Base-by-base conservation (phyloP, 805 yeast species). In the Priceomyces carsonii region DNA sequence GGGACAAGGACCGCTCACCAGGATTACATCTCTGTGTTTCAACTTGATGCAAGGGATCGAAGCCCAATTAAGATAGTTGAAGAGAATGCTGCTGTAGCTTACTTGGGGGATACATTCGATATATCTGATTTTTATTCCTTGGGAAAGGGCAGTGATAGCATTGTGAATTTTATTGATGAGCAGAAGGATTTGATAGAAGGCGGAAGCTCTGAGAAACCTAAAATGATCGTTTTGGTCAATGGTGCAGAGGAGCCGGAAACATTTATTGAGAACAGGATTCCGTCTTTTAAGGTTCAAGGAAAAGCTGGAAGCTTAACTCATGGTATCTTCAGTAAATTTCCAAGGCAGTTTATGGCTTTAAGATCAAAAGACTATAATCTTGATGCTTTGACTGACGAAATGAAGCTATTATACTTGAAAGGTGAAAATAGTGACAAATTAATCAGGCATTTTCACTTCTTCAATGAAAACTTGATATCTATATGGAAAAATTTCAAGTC, bases 31-130 rank as follows among this genome's bases (percentile, higher is more conserved):
- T 27, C 34, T 6, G 40, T 37, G 7, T 39, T 29, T 32, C 35
- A 40, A 35, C 41, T 43, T n/a, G 35, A 29, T 26, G 20, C 30
- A 8, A 14, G 13, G 12, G 12, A 12, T 6, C 13, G 27, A 10
- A 24, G 30, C 22, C 14, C 16, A 17, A 20, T 19, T n/a, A 33
- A 32, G 7, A 22, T 27, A 13, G 35, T 35, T 13, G 27, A 29
- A 6, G 26, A 31, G 6, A 20, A 34, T 13, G 67, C 66, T 32
- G 69, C 75, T 2, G 50, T 63, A 20, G 50, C 65, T 36, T 71
- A 68, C 46, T 61, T 75, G 42, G 71, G 76, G 24, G 77, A 73
- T 44, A 64, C 61, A 37, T 60, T 71, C 34, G 74, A 62, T 15
- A 59, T 68, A 16, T 60, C 71, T 15, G 61, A 59, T 15, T 52